These are phyloP conservation scores for Chlamydomonas applanata DNA, from an alignment of 139 green algal genomes.

Conservation along the genomic window DNA sequence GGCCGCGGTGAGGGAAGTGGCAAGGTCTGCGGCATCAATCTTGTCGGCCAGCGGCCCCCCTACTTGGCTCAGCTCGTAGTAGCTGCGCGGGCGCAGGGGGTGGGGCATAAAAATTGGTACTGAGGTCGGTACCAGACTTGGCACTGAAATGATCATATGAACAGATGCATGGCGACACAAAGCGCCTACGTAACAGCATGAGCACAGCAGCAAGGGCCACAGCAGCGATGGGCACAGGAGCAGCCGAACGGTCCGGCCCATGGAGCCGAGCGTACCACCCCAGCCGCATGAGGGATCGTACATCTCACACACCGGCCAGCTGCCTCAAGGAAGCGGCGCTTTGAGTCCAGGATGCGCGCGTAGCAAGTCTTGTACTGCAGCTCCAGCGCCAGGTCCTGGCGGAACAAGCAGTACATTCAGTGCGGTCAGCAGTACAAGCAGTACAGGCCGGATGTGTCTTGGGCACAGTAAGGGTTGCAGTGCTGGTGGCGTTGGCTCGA, in stretches of 20 bases:
- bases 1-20: constrained; percentile 70
- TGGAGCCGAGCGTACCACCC: too few relatives aligned
- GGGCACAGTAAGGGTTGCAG: too few relatives aligned
- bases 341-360: constrained; percentile 92
- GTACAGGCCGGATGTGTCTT: neutral
- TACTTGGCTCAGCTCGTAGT: constrained; percentile 44
- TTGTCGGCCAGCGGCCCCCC: neutral
- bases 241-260: too few relatives aligned
- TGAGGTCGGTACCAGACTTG: too few relatives aligned
- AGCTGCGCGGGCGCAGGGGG: constrained; percentile 14
- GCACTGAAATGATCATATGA: too few relatives aligned
- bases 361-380: constrained; percentile 98
- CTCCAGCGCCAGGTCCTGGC: constrained; percentile 78
- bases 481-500: too few relatives aligned
- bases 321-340: constrained; percentile 92
- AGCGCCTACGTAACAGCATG: too few relatives aligned
- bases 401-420: too few relatives aligned
- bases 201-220: too few relatives aligned
- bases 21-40: constrained; percentile 68
- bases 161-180: neutral
- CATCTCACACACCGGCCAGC: constrained; percentile 66
- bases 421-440: too few relatives aligned
- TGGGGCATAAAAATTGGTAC: too few relatives aligned
- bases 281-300: constrained; percentile 34
- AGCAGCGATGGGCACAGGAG: too few relatives aligned